Evolutionary conservation across 1,139 yeast species (phyloP).

Genomic region (Meyerozyma sp.): DNA sequence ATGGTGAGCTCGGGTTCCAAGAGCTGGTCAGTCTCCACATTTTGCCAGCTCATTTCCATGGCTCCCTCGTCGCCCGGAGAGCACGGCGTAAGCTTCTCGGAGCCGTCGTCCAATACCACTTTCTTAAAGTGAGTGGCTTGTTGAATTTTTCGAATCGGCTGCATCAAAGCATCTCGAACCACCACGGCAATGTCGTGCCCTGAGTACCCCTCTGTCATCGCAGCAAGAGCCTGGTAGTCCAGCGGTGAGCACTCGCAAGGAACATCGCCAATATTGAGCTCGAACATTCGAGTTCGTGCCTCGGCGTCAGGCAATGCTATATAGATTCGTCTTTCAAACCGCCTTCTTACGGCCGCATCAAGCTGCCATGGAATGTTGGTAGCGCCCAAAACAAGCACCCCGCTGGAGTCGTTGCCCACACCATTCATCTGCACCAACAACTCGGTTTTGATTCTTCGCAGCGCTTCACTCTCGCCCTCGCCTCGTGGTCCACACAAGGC

Average conservation of each 20-base stretch:
- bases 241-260: slow-evolving; percentile 73
- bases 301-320: slow-evolving; percentile 91
- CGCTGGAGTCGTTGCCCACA: slow-evolving; percentile 90
- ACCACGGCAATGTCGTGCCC: slow-evolving; percentile 97
- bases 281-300: slow-evolving; percentile 91
- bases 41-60: slow-evolving; percentile 88
- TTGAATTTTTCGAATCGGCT: slow-evolving; percentile 93
- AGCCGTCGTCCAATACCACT: slow-evolving; percentile 32
- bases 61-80: slow-evolving; percentile 94
- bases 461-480: slow-evolving; percentile 96
- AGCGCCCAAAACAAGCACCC: slow-evolving; percentile 94
- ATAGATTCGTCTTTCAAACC: slow-evolving; percentile 93
- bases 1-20: slow-evolving; percentile 85
- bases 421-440: slow-evolving; percentile 98
- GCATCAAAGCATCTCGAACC: slow-evolving; percentile 96
- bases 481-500: slow-evolving; percentile 98
- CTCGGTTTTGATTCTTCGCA: slow-evolving; percentile 94
- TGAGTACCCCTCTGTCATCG: slow-evolving; percentile 95
- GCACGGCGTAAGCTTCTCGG: slow-evolving; percentile 72
- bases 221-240: slow-evolving; percentile 76
- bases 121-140: slow-evolving; percentile 92
- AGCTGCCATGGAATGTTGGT: slow-evolving; percentile 99
- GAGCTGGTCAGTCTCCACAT: slow-evolving; percentile 81
- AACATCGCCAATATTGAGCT: slow-evolving; percentile 84
- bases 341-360: slow-evolving; percentile 95